phyloP scores from a whole-genome alignment of 176 grass and related monocot genomes.

The Elymus sibiricus region DNA sequence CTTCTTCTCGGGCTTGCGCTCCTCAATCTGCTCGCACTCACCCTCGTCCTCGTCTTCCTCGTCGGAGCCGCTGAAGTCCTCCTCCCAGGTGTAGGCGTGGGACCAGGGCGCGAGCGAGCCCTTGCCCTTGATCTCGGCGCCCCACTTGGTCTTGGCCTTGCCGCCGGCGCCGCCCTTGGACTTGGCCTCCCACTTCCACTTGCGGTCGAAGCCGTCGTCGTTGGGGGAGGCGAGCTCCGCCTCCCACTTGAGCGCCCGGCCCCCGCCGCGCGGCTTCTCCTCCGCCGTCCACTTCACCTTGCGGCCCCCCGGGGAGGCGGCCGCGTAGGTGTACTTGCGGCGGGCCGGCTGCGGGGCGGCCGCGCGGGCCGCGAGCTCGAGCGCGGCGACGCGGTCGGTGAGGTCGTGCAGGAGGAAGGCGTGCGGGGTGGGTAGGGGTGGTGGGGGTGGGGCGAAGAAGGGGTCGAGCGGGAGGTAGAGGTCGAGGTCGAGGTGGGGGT shows the following conservation, averaged over 20 bases:
- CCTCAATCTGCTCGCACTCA: background rate
- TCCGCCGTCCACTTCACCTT: slow-evolving; percentile 73
- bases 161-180: background rate
- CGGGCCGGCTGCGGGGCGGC: background rate
- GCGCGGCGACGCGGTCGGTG: slow-evolving; percentile 55
- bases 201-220: slow-evolving; percentile 80
- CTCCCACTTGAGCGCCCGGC: slow-evolving; percentile 48
- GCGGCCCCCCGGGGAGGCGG: slow-evolving; percentile 52
- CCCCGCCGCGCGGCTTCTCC: slow-evolving; percentile 44
- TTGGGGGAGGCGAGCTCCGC: slow-evolving; percentile 51
- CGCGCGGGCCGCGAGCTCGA: slow-evolving; percentile 51
- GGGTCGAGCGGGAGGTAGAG: slow-evolving; percentile 5
- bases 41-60: background rate
- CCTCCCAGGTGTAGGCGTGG: slow-evolving; percentile 57
- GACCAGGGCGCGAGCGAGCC: slow-evolving; percentile 48
- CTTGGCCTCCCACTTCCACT: slow-evolving; percentile 76
- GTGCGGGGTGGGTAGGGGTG: background rate
- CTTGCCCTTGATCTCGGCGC: slow-evolving; percentile 69
- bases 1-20: background rate
- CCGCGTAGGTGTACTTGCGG: slow-evolving; percentile 62
- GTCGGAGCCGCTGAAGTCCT: slow-evolving; percentile 33
- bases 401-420: slow-evolving; percentile 57
- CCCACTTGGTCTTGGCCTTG: slow-evolving; percentile 57
- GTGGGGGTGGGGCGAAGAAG: background rate
- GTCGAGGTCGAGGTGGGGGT: slow-evolving; percentile 23